Percentiles rank a stretch among this genome's conserved stretches.
These are phyloP conservation scores for Candida chauliodis DNA, from an alignment of 805 yeast genomes.

Conservation along the genomic window DNA sequence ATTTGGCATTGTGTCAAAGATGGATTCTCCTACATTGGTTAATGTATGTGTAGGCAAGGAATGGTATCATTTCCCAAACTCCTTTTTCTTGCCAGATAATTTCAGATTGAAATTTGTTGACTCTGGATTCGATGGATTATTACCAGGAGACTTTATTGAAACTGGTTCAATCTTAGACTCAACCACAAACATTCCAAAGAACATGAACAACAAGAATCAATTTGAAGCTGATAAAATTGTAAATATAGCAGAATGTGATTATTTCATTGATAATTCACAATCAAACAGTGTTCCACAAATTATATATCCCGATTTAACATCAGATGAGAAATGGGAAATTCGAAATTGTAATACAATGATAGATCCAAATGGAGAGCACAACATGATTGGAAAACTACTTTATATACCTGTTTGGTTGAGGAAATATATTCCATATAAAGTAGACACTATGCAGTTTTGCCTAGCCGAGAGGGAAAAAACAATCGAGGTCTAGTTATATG, in stretches of 20 bases:
- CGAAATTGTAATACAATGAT: slow-evolving; percentile 49
- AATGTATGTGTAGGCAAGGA: slow-evolving; percentile 96
- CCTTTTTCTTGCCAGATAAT: slow-evolving; percentile 70
- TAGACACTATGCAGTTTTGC: slow-evolving; percentile 52
- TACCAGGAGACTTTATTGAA: slow-evolving; percentile 84
- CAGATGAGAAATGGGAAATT: slow-evolving; percentile 41
- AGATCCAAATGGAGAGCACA: slow-evolving; percentile 49
- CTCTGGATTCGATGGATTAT: slow-evolving; percentile 79
- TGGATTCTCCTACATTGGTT: too few species aligned
- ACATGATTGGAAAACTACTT: slow-evolving; percentile 51
- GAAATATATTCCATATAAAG: slow-evolving; percentile 25
- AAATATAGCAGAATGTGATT: slow-evolving; percentile 56
- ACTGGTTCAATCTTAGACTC: slow-evolving; percentile 13
- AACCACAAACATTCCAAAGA: slow-evolving; percentile 50
- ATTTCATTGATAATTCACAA: slow-evolving; percentile 59
- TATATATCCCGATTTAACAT: slow-evolving; percentile 18
- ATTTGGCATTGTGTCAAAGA: slow-evolving; percentile 59
- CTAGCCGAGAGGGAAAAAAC: slow-evolving; percentile 20
- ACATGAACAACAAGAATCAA: slow-evolving; percentile 72
- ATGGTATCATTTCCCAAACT: slow-evolving; percentile 91
- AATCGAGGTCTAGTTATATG: neutral
- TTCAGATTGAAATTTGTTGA: slow-evolving; percentile 63
- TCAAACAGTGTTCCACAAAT: slow-evolving; percentile 23
- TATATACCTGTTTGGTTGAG: slow-evolving; percentile 43
- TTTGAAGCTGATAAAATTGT: slow-evolving; percentile 60